A percentile compares a stretch with the other conserved stretches of the same genome.
Conservation (phyloP, 345 rosid species). For the Rhizophora mangle region DNA sequence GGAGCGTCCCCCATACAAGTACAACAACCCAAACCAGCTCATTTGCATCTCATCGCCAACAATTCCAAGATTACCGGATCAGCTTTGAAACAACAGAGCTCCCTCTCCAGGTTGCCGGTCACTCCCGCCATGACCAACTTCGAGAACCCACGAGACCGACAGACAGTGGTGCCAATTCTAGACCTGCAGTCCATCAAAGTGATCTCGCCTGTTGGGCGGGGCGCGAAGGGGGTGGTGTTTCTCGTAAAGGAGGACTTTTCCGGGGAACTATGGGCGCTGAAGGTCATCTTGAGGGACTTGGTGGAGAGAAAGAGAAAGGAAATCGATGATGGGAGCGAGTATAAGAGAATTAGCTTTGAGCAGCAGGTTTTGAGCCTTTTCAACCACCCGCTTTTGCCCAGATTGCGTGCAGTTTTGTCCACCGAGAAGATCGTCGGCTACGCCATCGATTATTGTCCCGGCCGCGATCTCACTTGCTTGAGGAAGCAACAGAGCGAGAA, state of each 20-base stretch:
- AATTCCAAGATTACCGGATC: neutral
- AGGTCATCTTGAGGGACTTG: conserved; percentile 59
- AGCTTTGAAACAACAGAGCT: neutral
- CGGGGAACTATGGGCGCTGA: conserved; percentile 55
- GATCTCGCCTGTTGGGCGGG: conserved; percentile 69
- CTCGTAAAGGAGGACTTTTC: conserved; percentile 35
- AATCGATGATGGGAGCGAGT: conserved; percentile 26
- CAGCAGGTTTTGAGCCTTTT: conserved; percentile 53
- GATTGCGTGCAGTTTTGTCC: conserved; percentile 58
- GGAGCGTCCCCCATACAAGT: no score
- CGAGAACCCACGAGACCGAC: neutral
- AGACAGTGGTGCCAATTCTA: conserved; percentile 26
- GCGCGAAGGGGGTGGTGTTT: conserved; percentile 92
- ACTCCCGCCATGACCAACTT: conserved; percentile 10
- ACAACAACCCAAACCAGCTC: no score
- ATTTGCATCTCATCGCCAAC: neutral
- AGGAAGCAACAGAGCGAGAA: conserved; percentile 65
- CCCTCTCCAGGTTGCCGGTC: neutral
- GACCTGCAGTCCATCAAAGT: conserved; percentile 43
- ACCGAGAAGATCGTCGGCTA: conserved; percentile 67
- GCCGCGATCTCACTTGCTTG: conserved; percentile 53
- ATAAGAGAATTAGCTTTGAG: conserved; percentile 63
- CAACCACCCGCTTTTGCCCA: conserved; percentile 74
- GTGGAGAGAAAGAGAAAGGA: conserved; percentile 51
- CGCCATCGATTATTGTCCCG: conserved; percentile 92